Evolutionary conservation across 768 basidiomycete genomes (phyloP).

Genomic region (Hypholoma fasciculare): DNA sequence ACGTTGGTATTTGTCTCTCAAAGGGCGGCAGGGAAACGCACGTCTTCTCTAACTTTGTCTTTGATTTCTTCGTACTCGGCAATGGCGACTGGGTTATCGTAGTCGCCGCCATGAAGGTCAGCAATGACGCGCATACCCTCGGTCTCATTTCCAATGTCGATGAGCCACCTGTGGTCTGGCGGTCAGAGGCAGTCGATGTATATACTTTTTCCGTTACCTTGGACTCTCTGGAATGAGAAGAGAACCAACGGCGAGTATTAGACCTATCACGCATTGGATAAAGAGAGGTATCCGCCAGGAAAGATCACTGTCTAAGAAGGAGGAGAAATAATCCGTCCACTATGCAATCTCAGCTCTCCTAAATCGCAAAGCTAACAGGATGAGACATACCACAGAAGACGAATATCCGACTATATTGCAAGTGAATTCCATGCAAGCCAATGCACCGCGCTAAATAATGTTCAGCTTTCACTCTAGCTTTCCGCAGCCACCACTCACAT

Average conservation of each 20-base stretch:
- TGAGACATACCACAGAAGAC: slow-evolving; percentile 71
- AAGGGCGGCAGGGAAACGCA: slow-evolving; percentile 24
- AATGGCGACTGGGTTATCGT: slow-evolving; percentile 62
- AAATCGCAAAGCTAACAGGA: neutral
- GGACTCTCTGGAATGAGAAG: slow-evolving; percentile 90
- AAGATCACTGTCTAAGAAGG: slow-evolving; percentile 79
- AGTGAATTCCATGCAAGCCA: slow-evolving; percentile 96
- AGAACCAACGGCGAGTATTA: slow-evolving; percentile 75
- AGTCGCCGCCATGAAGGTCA: slow-evolving; percentile 84
- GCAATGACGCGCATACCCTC: slow-evolving; percentile 87
- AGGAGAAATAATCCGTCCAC: slow-evolving; percentile 96
- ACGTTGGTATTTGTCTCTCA: neutral
- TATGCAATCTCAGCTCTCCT: slow-evolving; percentile 24
- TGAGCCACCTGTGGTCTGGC: slow-evolving; percentile 68
- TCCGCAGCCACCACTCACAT: slow-evolving; percentile 47
- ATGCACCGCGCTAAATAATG: slow-evolving; percentile 67
- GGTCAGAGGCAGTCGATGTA: slow-evolving; percentile 17
- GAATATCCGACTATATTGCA: slow-evolving; percentile 92
- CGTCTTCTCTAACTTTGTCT: slow-evolving; percentile 72
- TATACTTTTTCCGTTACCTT: slow-evolving; percentile 42
- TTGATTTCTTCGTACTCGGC: slow-evolving; percentile 93
- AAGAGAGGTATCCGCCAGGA: slow-evolving; percentile 93
- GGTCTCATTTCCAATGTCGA: slow-evolving; percentile 81
- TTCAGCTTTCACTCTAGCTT: neutral
- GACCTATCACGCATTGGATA: slow-evolving; percentile 86